phyloP scores from a whole-genome alignment of 495 filamentous ascomycete genomes.

The Copromyces sp. region DNA sequence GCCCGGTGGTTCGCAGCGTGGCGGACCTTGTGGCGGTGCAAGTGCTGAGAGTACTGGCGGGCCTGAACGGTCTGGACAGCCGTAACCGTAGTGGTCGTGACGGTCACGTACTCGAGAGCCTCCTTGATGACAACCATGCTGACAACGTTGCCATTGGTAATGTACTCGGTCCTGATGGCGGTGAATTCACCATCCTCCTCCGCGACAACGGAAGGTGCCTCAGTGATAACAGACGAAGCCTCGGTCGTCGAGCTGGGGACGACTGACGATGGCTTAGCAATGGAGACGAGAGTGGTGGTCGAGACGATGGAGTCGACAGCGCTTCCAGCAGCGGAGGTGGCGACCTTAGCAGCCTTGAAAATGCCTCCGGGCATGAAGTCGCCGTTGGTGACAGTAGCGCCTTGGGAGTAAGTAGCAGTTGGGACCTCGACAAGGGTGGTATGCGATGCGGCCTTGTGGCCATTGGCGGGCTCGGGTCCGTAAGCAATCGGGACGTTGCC shows the following conservation, averaged over 20 bases:
- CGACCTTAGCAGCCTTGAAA: constrained; percentile 13
- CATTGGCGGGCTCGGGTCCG: constrained; percentile 26
- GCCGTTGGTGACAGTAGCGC: constrained; percentile 6
- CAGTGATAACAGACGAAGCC: constrained; percentile 13
- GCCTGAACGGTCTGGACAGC: constrained; percentile 12
- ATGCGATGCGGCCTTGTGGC: constrained; percentile 4
- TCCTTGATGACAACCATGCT: constrained; percentile 36
- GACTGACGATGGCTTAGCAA: background rate
- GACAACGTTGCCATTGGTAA: constrained; percentile 29
- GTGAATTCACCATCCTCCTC: constrained; percentile 20
- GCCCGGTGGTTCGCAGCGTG: constrained; percentile 1
- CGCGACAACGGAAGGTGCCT: constrained; percentile 13
- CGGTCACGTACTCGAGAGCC: constrained; percentile 33
- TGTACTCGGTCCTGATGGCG: constrained; percentile 32
- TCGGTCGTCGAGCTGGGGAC: background rate
- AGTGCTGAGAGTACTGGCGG: constrained; percentile 12
- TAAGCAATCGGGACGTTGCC: constrained; percentile 28
- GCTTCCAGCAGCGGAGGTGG: background rate
- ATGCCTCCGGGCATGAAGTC: constrained; percentile 15
- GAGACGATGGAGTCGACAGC: background rate
- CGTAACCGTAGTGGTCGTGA: constrained; percentile 13
- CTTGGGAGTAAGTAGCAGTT: constrained; percentile 13
- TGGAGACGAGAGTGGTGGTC: background rate
- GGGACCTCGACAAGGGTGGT: constrained; percentile 10
- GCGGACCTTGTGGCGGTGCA: constrained; percentile 14